A percentile compares a stretch with the other conserved stretches of the same genome.
phyloP scores from a whole-genome alignment of 164 flowering plant species.

The Umbellularia californica region DNA sequence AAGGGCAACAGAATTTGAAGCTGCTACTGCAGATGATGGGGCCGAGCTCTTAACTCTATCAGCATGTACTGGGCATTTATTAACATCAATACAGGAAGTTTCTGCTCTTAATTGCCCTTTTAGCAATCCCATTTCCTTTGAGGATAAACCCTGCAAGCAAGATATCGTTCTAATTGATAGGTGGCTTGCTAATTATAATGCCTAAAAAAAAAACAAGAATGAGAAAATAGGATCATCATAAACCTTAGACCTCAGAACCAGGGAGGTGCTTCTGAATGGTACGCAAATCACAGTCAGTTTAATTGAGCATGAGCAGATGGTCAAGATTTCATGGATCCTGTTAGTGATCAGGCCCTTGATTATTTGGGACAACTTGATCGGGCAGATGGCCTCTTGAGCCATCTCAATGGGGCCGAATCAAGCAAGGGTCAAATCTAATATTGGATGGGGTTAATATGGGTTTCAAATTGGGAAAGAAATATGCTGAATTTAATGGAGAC shows the following conservation, averaged over 20 bases:
- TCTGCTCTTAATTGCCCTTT: constrained; percentile 45
- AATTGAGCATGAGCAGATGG: too few relatives aligned
- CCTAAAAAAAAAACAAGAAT: not conserved
- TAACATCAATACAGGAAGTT: constrained; percentile 38
- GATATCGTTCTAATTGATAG: constrained; percentile 2
- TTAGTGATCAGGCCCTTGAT: too few relatives aligned
- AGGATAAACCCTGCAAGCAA: constrained; percentile 52
- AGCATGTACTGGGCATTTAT: constrained; percentile 35
- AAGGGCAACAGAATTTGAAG: constrained; percentile 33
- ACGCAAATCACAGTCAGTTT: too few relatives aligned
- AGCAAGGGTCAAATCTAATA: too few relatives aligned
- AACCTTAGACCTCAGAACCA: not conserved
- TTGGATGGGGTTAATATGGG: too few relatives aligned
- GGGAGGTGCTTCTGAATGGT: not conserved
- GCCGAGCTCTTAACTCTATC: constrained; percentile 35
- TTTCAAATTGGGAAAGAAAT: too few relatives aligned
- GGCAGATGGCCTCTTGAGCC: too few relatives aligned
- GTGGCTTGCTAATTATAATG: not conserved
- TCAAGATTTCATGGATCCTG: too few relatives aligned
- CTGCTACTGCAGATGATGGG: constrained; percentile 36
- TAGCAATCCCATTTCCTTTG: constrained; percentile 63
- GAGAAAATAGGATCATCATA: not conserved
- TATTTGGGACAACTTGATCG: too few relatives aligned
- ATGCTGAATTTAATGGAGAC: too few relatives aligned
- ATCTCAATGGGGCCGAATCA: too few relatives aligned